Conservation (phyloP, 306 rosid species). For the Vigna nakashimae region DNA sequence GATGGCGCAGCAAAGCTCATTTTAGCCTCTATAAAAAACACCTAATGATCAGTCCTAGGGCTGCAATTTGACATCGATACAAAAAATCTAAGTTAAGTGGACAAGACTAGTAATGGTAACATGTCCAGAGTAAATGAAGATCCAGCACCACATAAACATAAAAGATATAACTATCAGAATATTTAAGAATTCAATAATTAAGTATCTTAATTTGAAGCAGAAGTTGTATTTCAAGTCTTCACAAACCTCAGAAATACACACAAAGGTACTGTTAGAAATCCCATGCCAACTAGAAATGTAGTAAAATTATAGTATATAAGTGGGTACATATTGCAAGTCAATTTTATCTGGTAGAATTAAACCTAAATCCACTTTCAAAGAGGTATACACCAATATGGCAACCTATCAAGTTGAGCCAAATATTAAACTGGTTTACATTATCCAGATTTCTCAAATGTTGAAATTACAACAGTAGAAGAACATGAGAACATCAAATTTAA, state of each 20-base stretch:
- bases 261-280: no score
- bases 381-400: neutral
- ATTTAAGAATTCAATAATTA: neutral
- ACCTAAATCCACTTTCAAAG: no score
- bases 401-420: constrained; percentile 14
- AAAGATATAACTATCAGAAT: neutral
- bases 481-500: neutral
- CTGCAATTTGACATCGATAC: constrained; percentile 53
- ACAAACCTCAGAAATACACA: neutral
- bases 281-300: no score
- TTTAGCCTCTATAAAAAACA: constrained; percentile 51
- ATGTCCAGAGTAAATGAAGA: constrained; percentile 24
- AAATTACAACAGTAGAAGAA: neutral
- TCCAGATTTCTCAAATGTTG: neutral
- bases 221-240: constrained; percentile 4
- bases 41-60: constrained; percentile 41
- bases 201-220: neutral
- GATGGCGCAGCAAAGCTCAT: constrained; percentile 87
- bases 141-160: neutral
- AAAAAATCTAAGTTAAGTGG: constrained; percentile 16
- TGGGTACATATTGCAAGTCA: no score
- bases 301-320: no score
- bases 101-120: constrained; percentile 7
- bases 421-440: neutral
- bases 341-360: no score